These are phyloP conservation scores for Nicotiana otophora DNA, from an alignment of 257 asterid genomes.

Conservation along the genomic window DNA sequence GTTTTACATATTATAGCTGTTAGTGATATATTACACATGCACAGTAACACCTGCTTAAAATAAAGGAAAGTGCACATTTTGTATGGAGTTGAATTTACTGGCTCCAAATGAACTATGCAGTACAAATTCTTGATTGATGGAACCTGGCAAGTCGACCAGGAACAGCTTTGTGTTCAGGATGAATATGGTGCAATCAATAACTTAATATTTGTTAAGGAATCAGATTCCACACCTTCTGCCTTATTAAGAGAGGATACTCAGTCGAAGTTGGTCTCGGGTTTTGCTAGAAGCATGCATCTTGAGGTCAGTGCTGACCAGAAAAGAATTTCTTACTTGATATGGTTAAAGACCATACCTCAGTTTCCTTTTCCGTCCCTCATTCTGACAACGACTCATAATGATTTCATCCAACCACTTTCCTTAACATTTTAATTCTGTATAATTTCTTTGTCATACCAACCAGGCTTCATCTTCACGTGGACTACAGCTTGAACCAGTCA, in stretches of 20 bases:
- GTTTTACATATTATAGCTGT: not conserved
- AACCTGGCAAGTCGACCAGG: slow-evolving; percentile 53
- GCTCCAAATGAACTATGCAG: slow-evolving; percentile 30
- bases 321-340: not conserved
- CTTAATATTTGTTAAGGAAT: slow-evolving; percentile 31
- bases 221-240: slow-evolving; percentile 17
- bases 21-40: not conserved
- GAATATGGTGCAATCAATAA: slow-evolving; percentile 50
- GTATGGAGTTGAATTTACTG: slow-evolving; percentile 8
- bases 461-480: slow-evolving; percentile 43
- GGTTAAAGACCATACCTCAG: not conserved
- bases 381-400: not conserved
- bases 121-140: slow-evolving; percentile 68
- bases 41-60: not conserved
- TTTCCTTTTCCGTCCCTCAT: not conserved
- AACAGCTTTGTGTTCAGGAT: slow-evolving; percentile 44
- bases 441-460: slow-evolving; percentile 12
- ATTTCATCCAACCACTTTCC: not conserved
- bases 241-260: slow-evolving; percentile 21
- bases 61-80: not conserved
- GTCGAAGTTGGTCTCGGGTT: slow-evolving; percentile 19
- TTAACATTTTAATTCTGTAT: not conserved
- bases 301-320: slow-evolving; percentile 26
- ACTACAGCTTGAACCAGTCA: slow-evolving; percentile 13
- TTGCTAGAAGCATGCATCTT: not conserved